phyloP scores from a whole-genome alignment of 2,329 filamentous ascomycete species.

The Ceratocystiopsis brevicomis region DNA sequence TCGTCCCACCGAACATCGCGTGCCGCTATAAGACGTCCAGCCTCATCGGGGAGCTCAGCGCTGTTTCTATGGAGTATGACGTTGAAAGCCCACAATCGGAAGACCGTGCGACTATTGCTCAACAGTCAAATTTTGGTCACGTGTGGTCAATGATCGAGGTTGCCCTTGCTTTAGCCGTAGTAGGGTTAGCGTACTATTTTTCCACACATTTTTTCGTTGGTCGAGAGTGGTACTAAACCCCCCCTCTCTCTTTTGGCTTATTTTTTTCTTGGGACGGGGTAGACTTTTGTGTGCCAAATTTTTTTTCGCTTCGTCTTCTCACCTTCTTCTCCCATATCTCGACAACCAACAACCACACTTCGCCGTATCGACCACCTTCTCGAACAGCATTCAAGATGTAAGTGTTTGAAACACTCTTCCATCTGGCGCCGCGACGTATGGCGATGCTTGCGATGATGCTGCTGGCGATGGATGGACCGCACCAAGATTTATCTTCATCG shows the following conservation, averaged over 20 bases:
- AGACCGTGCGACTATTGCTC: no score
- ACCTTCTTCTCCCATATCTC: slow-evolving; percentile 1
- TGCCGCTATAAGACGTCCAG: no score
- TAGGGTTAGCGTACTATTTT: slow-evolving; percentile 1
- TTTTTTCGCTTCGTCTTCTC: slow-evolving; percentile 2
- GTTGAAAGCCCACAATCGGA: no score
- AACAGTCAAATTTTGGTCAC: no score
- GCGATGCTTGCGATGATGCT: slow-evolving; percentile 4
- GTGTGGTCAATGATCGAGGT: slow-evolving; percentile 2
- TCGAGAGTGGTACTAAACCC: slow-evolving; percentile 5
- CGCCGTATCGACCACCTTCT: background rate
- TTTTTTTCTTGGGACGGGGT: background rate
- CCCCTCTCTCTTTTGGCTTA: slow-evolving; percentile 1
- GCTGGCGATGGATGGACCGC: background rate
- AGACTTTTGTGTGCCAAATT: slow-evolving; percentile 1
- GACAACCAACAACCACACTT: slow-evolving; percentile 3
- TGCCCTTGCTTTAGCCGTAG: slow-evolving; percentile 9
- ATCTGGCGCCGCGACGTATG: background rate
- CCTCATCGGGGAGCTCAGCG: no score
- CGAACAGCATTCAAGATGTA: slow-evolving; percentile 8
- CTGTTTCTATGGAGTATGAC: no score
- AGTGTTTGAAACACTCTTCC: background rate
- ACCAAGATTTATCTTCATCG: background rate
- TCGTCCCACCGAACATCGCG: no score
- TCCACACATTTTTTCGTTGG: slow-evolving; percentile 8